Percentiles rank a stretch among this genome's conserved stretches.
Evolutionary conservation across 2,329 filamentous ascomycete genomes (phyloP).

Genomic region (Leptographium wingfieldii): DNA sequence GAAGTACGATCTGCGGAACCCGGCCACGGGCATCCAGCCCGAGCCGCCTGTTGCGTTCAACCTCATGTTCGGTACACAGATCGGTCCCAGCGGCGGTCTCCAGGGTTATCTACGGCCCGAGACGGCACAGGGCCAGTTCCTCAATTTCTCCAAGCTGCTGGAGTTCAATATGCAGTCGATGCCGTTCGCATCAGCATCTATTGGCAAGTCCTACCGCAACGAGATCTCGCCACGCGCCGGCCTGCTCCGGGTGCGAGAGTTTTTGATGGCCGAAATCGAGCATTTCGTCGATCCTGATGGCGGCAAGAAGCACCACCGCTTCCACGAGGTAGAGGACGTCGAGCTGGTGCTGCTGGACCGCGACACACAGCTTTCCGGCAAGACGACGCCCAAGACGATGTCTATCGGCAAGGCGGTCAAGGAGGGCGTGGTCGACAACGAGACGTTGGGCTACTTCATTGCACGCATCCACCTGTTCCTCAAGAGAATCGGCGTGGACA

Average conservation of each 20-base stretch:
- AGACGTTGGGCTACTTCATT: constrained; percentile 95
- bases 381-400: constrained; percentile 61
- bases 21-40: constrained; percentile 63
- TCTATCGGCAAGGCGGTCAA: constrained; percentile 78
- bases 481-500: constrained; percentile 74
- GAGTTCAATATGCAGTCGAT: constrained; percentile 93
- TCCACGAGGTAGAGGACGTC: constrained; percentile 70
- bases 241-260: constrained; percentile 87
- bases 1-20: constrained; percentile 86
- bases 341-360: constrained; percentile 77
- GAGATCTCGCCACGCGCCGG: constrained; percentile 91
- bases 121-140: constrained; percentile 94
- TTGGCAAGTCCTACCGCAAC: constrained; percentile 96
- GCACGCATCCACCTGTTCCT: constrained; percentile 89
- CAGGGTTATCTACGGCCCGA: constrained; percentile 83
- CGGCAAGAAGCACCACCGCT: constrained; percentile 88
- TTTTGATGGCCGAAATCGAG: constrained; percentile 98
- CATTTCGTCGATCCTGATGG: constrained; percentile 92
- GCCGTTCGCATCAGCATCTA: constrained; percentile 93
- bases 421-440: constrained; percentile 78
- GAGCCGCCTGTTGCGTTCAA: constrained; percentile 84
- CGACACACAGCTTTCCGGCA: constrained; percentile 73
- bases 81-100: constrained; percentile 76
- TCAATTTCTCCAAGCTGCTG: constrained; percentile 86
- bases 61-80: constrained; percentile 95